Conservation (phyloP, 2,329 filamentous ascomycete species). For the Gaeumannomyces tritici region DNA sequence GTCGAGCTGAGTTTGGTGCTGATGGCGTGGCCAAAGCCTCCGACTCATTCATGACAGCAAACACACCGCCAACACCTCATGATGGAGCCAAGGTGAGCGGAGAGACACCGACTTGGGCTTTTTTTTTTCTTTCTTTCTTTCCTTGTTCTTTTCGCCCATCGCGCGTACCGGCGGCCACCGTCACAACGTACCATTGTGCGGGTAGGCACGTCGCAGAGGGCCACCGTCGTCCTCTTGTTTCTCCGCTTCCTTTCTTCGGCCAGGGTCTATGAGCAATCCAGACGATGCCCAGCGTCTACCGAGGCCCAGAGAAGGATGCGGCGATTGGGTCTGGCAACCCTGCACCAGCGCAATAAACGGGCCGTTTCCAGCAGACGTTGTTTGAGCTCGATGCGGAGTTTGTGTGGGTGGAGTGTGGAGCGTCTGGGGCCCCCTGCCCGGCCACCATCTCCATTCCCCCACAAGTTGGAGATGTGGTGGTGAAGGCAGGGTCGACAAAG, state of each 20-base stretch:
- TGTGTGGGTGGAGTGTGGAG: neutral
- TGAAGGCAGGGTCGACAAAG: neutral
- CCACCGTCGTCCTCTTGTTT: neutral
- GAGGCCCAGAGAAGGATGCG: no score
- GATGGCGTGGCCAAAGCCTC: neutral
- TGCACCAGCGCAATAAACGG: neutral
- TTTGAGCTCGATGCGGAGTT: neutral
- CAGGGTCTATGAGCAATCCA: no score
- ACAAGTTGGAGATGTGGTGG: neutral
- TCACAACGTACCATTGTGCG: neutral
- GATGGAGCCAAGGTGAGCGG: neutral
- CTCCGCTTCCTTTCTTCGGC: neutral
- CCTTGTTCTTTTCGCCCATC: neutral
- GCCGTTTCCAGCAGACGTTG: neutral
- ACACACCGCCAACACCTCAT: neutral
- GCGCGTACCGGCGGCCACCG: no score
- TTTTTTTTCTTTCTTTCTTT: neutral
- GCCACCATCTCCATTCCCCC: neutral
- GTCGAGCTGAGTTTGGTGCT: neutral
- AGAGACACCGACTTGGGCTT: no score
- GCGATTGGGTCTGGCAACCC: neutral
- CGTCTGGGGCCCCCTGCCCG: neutral
- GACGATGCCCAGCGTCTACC: no score
- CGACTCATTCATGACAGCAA: neutral
- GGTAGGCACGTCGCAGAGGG: neutral